Evolutionary conservation across 768 basidiomycete species (phyloP).

Genomic region (Tephrocybe sp.): DNA sequence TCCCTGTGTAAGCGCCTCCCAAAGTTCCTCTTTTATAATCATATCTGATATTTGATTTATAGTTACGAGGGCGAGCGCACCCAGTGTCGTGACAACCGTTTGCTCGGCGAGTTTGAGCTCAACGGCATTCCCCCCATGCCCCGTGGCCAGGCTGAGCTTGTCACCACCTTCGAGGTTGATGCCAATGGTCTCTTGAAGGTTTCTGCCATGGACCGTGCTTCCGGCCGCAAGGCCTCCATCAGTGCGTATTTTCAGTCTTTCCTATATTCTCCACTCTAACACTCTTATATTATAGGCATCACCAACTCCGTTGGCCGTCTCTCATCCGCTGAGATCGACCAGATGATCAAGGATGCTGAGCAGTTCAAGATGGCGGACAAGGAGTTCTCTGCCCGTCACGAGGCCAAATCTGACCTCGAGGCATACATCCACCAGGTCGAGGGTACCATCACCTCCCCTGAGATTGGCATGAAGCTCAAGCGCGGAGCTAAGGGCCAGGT

Average conservation of each 20-base stretch:
- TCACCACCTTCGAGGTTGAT: constrained; percentile 99
- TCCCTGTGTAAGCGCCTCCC: constrained; percentile 78
- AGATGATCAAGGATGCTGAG: constrained; percentile 99
- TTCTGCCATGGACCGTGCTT: constrained; percentile 96
- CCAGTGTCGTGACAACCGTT: constrained; percentile 98
- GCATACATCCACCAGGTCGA: constrained; percentile 97
- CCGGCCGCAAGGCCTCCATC: constrained; percentile 98
- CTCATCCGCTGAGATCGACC: constrained; percentile 96
- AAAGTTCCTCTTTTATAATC: not conserved
- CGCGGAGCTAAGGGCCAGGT: constrained; percentile 93
- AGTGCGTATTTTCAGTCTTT: constrained; percentile 48
- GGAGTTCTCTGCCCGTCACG: constrained; percentile 97
- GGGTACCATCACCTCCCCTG: constrained; percentile 92
- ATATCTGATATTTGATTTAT: constrained; percentile 2
- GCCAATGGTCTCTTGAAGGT: constrained; percentile 99
- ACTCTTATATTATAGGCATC: constrained; percentile 62
- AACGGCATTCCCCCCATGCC: constrained; percentile 99
- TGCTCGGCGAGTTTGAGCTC: constrained; percentile 99
- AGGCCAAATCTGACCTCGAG: constrained; percentile 98
- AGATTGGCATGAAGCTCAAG: constrained; percentile 99
- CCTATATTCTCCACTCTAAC: constrained; percentile 4
- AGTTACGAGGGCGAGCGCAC: constrained; percentile 99
- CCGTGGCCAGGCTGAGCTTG: constrained; percentile 98
- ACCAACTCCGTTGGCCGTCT: constrained; percentile 99
- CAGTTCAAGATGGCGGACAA: constrained; percentile 96